Conservation (phyloP, 106 monocot genomes). For the Iris macrosiphon region DNA sequence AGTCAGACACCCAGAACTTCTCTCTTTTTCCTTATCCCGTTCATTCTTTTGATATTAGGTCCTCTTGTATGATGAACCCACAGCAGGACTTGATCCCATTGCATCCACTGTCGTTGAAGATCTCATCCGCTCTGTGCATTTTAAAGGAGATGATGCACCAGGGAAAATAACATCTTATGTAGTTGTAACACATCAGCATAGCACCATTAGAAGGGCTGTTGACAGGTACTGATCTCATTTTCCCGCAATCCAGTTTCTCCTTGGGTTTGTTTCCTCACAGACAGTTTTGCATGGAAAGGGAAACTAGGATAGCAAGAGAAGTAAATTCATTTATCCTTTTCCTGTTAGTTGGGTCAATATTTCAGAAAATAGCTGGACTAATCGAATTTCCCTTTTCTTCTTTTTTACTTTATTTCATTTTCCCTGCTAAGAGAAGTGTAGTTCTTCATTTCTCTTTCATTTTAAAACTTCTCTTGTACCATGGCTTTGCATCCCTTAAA, state of each 20-base stretch:
- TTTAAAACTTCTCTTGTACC: too few species aligned
- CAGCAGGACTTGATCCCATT: slow-evolving; percentile 97
- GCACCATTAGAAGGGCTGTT: slow-evolving; percentile 91
- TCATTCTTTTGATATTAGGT: slow-evolving; percentile 34
- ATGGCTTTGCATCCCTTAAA: background rate
- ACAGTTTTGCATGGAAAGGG: too few species aligned
- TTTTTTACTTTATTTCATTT: background rate
- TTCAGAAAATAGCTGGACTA: too few species aligned
- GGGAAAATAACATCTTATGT: slow-evolving; percentile 93
- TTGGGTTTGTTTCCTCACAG: too few species aligned
- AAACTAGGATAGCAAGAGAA: too few species aligned
- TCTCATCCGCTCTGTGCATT: slow-evolving; percentile 89
- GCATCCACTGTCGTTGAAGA: slow-evolving; percentile 99
- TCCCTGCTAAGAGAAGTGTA: background rate
- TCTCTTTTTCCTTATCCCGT: background rate
- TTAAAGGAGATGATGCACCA: slow-evolving; percentile 40
- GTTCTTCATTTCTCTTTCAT: too few species aligned
- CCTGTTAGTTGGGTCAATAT: too few species aligned
- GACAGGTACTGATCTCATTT: slow-evolving; percentile 87
- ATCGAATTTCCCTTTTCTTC: too few species aligned
- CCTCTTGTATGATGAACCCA: slow-evolving; percentile 97
- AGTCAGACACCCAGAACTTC: too few species aligned
- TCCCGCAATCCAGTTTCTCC: too few species aligned
- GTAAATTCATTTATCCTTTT: too few species aligned
- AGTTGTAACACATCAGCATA: slow-evolving; percentile 98